phyloP scores from a whole-genome alignment of 2,329 filamentous ascomycete genomes.

The Colletotrichum sp. region DNA sequence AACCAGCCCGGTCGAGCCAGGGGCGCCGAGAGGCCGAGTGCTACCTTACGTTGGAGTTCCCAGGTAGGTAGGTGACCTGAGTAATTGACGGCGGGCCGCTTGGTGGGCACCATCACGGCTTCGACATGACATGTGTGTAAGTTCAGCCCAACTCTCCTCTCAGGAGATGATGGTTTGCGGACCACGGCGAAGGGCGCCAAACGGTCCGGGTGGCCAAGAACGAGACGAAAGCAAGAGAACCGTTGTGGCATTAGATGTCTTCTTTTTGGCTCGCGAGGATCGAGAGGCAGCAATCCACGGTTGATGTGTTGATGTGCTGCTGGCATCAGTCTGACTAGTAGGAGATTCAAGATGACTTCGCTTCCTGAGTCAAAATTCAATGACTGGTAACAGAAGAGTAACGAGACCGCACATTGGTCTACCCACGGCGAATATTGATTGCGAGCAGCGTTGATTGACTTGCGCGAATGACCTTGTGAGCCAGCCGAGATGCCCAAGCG shows the following conservation, averaged over 20 bases:
- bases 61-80: neutral
- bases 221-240: neutral
- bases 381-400: neutral
- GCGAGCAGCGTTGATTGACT: neutral
- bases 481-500: neutral
- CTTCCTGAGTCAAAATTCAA: neutral
- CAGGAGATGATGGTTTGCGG: neutral
- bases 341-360: neutral
- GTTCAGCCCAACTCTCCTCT: neutral
- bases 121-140: neutral
- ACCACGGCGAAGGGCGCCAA: neutral
- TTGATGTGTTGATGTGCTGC: neutral
- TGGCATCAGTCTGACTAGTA: neutral
- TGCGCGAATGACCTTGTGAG: neutral
- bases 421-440: neutral
- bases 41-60: constrained; percentile 7
- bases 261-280: neutral
- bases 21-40: constrained; percentile 9
- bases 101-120: neutral
- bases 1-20: constrained; percentile 7
- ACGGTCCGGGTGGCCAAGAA: neutral
- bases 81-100: neutral
- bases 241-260: neutral
- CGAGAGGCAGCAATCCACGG: neutral
- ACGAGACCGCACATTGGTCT: neutral